Base-by-base conservation (phyloP, 2,329 filamentous ascomycete genomes). In the Penicillium sp. region DNA sequence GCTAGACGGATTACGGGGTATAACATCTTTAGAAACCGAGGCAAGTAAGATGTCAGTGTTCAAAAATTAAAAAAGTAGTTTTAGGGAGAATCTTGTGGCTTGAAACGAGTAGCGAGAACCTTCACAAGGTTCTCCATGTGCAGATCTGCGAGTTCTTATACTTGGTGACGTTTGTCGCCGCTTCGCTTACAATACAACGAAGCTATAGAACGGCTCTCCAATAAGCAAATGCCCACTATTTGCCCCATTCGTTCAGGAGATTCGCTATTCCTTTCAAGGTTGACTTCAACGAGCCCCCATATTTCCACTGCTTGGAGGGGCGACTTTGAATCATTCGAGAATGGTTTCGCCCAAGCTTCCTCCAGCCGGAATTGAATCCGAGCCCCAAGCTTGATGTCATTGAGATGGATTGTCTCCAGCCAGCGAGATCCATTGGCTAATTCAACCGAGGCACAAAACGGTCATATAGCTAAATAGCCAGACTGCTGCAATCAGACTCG, bases 1-100 rank as follows among this genome's bases (percentile, higher is more conserved):
- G 60, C 30, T 30, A 59, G 28, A 26, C 64, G 38, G 35, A 44
- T 22, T 28, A 65, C 38, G 33, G 61, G 44, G 15, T 56, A 49
- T 49, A 62, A 44, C 59, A 67, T 60, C 19, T 49, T 58, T 13
- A 9, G 9, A 17, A n/a, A 22, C 10, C 7, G 15, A 28, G 17
- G 45, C 10, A 3, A 22, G 49, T 35, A 51, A 15, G 5, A 2
- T 7, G 22, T 24, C 28, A 51, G 17, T 35, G 4, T 17, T 35
- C 30, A 51, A 13, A 24, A 22, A 7, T 37, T 17, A 15, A 8
- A 19, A 19, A 12, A 0, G 9, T 3, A 4, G 9, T 15, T 6
- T 37, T 28, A 28, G 3, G 15, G 13, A 28, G 17, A 10, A 10
- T 9, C n/a, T 10, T 7, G 44, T 45, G 13, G 3, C 17, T 24